phyloP scores from a whole-genome alignment of 169 alveolate species.

The Blepharisma undulans region DNA sequence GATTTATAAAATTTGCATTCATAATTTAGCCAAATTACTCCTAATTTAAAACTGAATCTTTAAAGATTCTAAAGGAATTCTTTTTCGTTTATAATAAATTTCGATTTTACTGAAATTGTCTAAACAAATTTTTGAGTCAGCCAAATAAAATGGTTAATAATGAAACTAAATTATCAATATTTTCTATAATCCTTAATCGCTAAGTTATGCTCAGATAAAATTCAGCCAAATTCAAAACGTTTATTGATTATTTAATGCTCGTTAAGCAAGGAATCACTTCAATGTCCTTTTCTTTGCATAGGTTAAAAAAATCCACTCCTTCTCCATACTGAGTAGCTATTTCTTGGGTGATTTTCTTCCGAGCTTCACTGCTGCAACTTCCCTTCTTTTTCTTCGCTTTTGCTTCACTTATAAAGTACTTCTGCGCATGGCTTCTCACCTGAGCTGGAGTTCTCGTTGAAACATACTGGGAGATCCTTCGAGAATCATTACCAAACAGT shows the following conservation, averaged over 20 bases:
- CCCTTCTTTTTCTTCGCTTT: background rate
- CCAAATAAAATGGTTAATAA: background rate
- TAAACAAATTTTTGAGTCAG: background rate
- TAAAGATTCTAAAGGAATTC: background rate
- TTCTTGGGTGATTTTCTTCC: background rate
- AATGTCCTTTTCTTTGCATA: background rate
- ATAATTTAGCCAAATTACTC: background rate
- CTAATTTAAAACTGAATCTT: background rate
- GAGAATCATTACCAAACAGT: constrained; percentile 78
- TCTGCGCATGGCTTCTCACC: constrained; percentile 83
- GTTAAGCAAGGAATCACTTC: background rate
- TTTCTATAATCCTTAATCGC: background rate
- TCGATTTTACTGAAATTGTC: background rate
- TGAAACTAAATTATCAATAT: background rate
- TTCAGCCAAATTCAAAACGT: background rate
- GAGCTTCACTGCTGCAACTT: background rate
- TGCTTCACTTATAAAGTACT: constrained; percentile 66
- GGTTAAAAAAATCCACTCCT: background rate
- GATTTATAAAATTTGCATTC: no score
- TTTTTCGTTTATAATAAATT: no score
- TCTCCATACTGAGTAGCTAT: background rate
- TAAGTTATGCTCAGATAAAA: background rate
- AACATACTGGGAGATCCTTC: constrained; percentile 65
- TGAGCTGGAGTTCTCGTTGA: constrained; percentile 75
- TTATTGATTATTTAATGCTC: background rate